Conservation (phyloP, 345 rosid species). For the Bretschneidera sinensis region DNA sequence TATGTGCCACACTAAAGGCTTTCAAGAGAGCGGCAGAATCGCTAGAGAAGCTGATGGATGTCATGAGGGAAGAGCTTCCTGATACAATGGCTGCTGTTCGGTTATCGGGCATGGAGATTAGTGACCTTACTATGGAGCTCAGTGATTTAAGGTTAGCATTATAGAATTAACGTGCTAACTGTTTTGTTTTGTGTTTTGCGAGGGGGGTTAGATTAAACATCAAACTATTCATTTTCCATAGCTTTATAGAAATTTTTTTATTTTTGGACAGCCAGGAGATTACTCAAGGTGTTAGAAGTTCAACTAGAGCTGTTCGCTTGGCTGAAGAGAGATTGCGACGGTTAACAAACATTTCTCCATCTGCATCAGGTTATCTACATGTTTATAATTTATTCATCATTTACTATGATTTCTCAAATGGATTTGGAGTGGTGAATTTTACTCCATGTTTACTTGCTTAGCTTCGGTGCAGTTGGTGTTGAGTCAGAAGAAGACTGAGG, state of each 20-base stretch:
- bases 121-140: constrained; percentile 87
- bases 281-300: constrained; percentile 74
- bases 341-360: constrained; percentile 43
- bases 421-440: constrained; percentile 26
- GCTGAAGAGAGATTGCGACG: constrained; percentile 81
- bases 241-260: too few species aligned
- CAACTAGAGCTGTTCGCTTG: constrained; percentile 69
- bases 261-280: constrained; percentile 59
- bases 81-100: constrained; percentile 92
- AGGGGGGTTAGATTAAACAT: not conserved
- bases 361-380: constrained; percentile 45
- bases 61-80: constrained; percentile 82
- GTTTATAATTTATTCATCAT: not conserved
- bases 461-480: constrained; percentile 62
- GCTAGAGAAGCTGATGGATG: constrained; percentile 77
- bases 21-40: constrained; percentile 90
- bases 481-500: constrained; percentile 31
- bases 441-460: constrained; percentile 58
- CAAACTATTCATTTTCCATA: too few species aligned
- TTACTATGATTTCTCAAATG: not conserved
- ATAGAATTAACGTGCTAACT: not conserved
- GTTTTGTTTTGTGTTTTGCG: too few species aligned
- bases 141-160: constrained; percentile 74
- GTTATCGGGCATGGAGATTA: constrained; percentile 91
- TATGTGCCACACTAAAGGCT: constrained; percentile 31